Evolutionary conservation across 1,284 basidiomycete genomes (phyloP).

Genomic region (Farysia itapuensis): DNA sequence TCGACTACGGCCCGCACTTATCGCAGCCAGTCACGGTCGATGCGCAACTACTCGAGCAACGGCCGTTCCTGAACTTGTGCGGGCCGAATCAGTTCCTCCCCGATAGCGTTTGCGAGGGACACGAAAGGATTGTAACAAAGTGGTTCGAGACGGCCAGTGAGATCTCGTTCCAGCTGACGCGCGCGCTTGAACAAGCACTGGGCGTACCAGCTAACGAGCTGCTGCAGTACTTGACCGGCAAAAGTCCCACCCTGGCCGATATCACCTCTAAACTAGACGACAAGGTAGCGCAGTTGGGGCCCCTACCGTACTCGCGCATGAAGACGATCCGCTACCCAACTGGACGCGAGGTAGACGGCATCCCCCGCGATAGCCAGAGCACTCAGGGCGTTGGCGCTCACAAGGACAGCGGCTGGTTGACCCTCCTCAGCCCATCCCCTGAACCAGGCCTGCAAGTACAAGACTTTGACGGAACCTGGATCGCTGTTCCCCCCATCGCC

Average conservation of each 20-base stretch:
- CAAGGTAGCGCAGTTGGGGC: constrained; percentile 3
- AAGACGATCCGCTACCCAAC: constrained; percentile 50
- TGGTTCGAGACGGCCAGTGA: constrained; percentile 28
- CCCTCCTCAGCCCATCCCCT: constrained; percentile 37
- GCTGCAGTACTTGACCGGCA: constrained; percentile 18
- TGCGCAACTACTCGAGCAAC: constrained; percentile 2
- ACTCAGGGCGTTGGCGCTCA: constrained; percentile 52
- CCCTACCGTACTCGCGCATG: constrained; percentile 39
- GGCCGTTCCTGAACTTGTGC: constrained; percentile 35
- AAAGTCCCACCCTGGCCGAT: not conserved
- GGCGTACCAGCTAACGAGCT: constrained; percentile 23
- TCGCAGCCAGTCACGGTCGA: too few relatives aligned
- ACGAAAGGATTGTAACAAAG: constrained; percentile 12
- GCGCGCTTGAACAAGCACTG: constrained; percentile 39
- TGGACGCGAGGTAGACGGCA: constrained; percentile 29
- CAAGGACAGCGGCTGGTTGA: constrained; percentile 52
- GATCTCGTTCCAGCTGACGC: constrained; percentile 30
- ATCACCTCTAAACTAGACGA: constrained; percentile 1
- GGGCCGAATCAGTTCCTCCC: constrained; percentile 48
- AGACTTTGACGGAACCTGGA: constrained; percentile 39
- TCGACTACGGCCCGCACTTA: constrained; percentile 26
- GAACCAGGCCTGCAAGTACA: constrained; percentile 40
- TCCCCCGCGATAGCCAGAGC: constrained; percentile 14
- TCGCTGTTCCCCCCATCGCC: constrained; percentile 34
- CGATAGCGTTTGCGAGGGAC: constrained; percentile 15